Percentiles rank a stretch among this genome's conserved stretches.
phyloP scores from a whole-genome alignment of 2,329 filamentous ascomycete species.

The Xylaria sp. region DNA sequence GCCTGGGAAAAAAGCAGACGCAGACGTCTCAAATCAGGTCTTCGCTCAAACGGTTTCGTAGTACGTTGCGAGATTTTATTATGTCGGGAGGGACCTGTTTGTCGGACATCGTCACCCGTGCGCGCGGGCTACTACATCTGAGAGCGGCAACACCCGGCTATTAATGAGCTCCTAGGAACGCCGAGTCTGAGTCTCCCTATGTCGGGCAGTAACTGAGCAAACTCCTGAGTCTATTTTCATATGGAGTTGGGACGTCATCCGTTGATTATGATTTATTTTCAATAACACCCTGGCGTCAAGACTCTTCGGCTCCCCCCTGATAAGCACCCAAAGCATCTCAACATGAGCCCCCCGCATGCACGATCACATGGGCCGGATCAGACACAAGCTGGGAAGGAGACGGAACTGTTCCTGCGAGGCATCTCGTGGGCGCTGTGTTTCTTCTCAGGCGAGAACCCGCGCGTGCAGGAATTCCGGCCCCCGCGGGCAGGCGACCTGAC shows the following conservation, averaged over 20 bases:
- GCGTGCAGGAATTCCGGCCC: slow-evolving; percentile 14
- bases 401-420: neutral
- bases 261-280: neutral
- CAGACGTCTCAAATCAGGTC: neutral
- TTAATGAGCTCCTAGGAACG: slow-evolving; percentile 1
- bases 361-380: neutral
- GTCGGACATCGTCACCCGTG: neutral
- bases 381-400: neutral
- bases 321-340: too few species aligned
- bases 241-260: neutral
- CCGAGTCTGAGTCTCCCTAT: neutral
- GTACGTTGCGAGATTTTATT: neutral
- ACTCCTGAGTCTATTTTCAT: neutral
- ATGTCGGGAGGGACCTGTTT: neutral
- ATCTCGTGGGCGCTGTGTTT: slow-evolving; percentile 25
- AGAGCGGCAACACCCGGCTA: slow-evolving; percentile 1
- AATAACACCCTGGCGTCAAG: neutral
- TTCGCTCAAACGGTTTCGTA: neutral
- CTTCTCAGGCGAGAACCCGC: slow-evolving; percentile 13
- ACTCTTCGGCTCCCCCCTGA: too few species aligned
- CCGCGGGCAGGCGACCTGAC: neutral
- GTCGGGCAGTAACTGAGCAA: too few species aligned
- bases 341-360: neutral
- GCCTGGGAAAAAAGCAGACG: neutral
- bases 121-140: neutral